phyloP scores from a whole-genome alignment of 1,139 yeast species.

The Candida labiduridarum region DNA sequence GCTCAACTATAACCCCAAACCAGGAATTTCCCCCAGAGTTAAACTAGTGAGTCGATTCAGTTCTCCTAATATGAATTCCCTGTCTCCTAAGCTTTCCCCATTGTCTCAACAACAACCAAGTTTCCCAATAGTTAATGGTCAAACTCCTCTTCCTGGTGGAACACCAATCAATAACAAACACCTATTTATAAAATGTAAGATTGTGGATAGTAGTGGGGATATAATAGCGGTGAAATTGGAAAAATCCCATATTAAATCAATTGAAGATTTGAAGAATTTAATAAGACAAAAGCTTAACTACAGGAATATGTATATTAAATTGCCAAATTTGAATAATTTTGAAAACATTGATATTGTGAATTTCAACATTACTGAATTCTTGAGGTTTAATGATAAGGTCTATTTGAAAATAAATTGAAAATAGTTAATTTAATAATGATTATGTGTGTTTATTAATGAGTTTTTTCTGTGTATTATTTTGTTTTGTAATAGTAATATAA shows the following conservation, averaged over 20 bases:
- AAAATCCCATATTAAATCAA: constrained; percentile 26
- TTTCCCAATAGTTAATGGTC: not conserved
- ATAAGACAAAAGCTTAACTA: constrained; percentile 27
- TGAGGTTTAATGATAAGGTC: constrained; percentile 18
- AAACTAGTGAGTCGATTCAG: constrained; percentile 3
- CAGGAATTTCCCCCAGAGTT: constrained; percentile 8
- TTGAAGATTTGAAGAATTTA: constrained; percentile 31
- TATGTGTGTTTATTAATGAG: not conserved
- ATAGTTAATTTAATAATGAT: not conserved
- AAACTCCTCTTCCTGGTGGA: not conserved
- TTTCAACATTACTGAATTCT: constrained; percentile 26
- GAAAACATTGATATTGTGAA: constrained; percentile 30
- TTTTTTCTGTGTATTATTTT: not conserved
- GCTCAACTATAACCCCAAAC: constrained; percentile 4
- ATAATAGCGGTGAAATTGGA: constrained; percentile 30
- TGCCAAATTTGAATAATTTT: constrained; percentile 27
- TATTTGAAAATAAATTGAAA: constrained; percentile 9
- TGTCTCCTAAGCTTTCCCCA: not conserved
- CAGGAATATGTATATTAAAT: constrained; percentile 31
- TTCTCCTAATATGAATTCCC: not conserved
- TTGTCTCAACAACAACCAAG: constrained; percentile 5
- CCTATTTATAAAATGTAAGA: constrained; percentile 29
- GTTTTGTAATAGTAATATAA: too few relatives aligned
- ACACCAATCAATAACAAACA: constrained; percentile 11
- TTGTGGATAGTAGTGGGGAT: constrained; percentile 31